These are phyloP conservation scores for Gastrolobium villosum DNA, from an alignment of 306 rosid species.

Conservation along the genomic window DNA sequence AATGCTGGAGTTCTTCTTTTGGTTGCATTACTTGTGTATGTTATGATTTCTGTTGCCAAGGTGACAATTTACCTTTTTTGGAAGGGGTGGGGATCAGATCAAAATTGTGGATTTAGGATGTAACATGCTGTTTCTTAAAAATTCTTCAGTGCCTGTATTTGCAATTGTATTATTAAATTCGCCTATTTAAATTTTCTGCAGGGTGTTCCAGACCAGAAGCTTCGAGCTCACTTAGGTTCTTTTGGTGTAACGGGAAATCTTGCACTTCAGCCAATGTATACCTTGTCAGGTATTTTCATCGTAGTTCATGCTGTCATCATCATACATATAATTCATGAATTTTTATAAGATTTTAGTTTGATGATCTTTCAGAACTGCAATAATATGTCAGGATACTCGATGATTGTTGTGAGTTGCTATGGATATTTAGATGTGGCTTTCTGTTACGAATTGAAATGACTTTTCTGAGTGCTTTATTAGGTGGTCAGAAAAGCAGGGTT, in stretches of 20 bases:
- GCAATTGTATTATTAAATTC: constrained; percentile 37
- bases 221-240: constrained; percentile 93
- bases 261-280: constrained; percentile 99
- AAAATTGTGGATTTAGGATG: constrained; percentile 33
- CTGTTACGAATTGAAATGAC: constrained; percentile 33
- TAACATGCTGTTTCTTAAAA: background rate
- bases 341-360: background rate
- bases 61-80: constrained; percentile 7
- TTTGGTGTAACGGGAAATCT: constrained; percentile 99
- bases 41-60: background rate
- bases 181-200: constrained; percentile 52
- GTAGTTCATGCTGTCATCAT: constrained; percentile 3
- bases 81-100: background rate
- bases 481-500: constrained; percentile 99
- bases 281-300: constrained; percentile 81
- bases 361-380: constrained; percentile 8
- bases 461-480: constrained; percentile 56
- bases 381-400: background rate
- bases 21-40: constrained; percentile 27
- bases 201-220: constrained; percentile 99
- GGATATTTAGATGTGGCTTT: constrained; percentile 8
- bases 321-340: background rate
- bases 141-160: constrained; percentile 27
- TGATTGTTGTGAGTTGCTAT: constrained; percentile 26
- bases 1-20: background rate